A percentile compares a stretch with the other conserved stretches of the same genome.
Conservation (phyloP, 768 basidiomycete genomes). For the Lactifluus pinguis region DNA sequence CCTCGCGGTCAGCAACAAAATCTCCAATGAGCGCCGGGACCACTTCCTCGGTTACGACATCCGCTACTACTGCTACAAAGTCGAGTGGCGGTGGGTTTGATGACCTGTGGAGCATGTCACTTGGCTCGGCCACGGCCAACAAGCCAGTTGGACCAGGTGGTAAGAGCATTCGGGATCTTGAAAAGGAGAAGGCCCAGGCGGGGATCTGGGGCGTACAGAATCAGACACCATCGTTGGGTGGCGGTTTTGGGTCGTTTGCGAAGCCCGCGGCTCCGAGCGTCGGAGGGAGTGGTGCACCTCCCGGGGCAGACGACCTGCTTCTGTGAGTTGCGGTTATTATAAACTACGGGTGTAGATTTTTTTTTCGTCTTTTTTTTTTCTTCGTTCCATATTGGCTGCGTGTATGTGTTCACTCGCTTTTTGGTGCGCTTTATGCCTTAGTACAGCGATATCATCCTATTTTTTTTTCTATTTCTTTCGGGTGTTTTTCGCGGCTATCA, state of each 20-base stretch:
- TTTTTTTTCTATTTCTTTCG: background rate
- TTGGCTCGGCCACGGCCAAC: conserved; percentile 35
- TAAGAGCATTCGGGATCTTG: conserved; percentile 84
- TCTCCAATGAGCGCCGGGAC: conserved; percentile 11
- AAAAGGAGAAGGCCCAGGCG: conserved; percentile 77
- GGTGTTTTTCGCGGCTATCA: background rate
- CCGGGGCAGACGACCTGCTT: conserved; percentile 34
- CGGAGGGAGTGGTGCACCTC: conserved; percentile 17
- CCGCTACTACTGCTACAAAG: conserved; percentile 30
- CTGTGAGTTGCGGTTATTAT: conserved; percentile 23
- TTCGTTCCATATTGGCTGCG: background rate
- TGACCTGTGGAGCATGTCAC: conserved; percentile 80
- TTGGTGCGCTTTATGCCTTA: background rate
- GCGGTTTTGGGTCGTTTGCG: conserved; percentile 25
- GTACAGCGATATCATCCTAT: background rate
- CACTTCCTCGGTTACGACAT: conserved; percentile 21
- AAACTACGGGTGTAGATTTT: background rate
- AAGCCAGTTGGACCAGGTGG: conserved; percentile 27
- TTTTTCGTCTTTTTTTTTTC: background rate
- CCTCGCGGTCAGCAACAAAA: conserved; percentile 21
- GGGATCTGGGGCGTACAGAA: conserved; percentile 60
- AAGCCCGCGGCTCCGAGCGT: conserved; percentile 20
- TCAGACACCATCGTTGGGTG: conserved; percentile 19
- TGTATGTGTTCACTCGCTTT: background rate
- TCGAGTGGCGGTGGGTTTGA: conserved; percentile 60